phyloP scores from a whole-genome alignment of 306 rosid species.

The Purshia tridentata region DNA sequence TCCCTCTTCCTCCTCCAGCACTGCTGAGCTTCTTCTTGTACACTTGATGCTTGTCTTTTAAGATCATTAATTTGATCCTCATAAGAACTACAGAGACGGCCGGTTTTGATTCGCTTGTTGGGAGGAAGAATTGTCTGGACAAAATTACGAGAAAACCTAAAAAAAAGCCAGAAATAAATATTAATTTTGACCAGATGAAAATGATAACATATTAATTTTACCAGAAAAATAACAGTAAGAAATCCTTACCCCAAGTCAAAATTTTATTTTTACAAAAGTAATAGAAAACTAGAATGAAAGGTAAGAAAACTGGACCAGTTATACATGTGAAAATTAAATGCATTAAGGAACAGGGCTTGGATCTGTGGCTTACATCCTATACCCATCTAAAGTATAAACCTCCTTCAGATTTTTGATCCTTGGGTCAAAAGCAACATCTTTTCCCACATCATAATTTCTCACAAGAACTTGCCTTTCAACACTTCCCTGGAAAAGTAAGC shows the following conservation, averaged over 20 bases:
- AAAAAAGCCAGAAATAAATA: slow-evolving; percentile 14
- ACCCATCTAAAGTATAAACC: slow-evolving; percentile 60
- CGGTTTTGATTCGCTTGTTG: slow-evolving; percentile 39
- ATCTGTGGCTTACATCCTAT: slow-evolving; percentile 56
- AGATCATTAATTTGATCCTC: slow-evolving; percentile 52
- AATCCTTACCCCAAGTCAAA: not conserved
- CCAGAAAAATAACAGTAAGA: not conserved
- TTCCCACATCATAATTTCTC: slow-evolving; percentile 64
- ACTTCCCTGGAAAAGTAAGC: slow-evolving; percentile 54
- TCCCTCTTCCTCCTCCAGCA: slow-evolving; percentile 51
- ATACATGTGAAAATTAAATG: not conserved
- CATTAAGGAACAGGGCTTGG: not conserved
- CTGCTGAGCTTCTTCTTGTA: slow-evolving; percentile 38
- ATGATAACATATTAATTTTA: not conserved
- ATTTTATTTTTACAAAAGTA: not conserved
- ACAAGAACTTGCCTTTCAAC: slow-evolving; percentile 91
- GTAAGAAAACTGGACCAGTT: not conserved
- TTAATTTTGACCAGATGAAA: not conserved
- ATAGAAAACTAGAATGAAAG: not conserved
- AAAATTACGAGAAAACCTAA: slow-evolving; percentile 77
- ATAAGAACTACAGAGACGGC: slow-evolving; percentile 68
- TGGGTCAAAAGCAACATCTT: slow-evolving; percentile 69
- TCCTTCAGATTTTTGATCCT: slow-evolving; percentile 78
- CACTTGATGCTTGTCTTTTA: slow-evolving; percentile 35
- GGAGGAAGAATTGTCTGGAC: slow-evolving; percentile 75